Evolutionary conservation across 2,329 filamentous ascomycete species (phyloP).

Genomic region (Teratosphaeria nubilosa): DNA sequence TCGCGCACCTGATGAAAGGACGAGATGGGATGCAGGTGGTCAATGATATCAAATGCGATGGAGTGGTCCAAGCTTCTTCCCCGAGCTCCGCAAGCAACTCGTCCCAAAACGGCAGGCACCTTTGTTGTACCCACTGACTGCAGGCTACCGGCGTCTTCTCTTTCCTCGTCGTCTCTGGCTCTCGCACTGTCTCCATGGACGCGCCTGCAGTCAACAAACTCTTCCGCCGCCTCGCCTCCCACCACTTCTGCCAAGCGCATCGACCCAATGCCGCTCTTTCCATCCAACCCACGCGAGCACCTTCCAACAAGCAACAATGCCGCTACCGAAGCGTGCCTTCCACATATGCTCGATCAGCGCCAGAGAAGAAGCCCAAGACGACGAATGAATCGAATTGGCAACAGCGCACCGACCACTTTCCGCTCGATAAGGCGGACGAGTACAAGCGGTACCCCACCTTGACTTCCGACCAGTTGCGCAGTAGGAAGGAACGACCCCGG

Average conservation of each 20-base stretch:
- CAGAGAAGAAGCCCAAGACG: conserved; percentile 23
- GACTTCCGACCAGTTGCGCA: conserved; percentile 67
- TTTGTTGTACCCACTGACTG: not conserved
- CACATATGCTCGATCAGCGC: conserved; percentile 6
- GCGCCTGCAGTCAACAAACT: conserved; percentile 66
- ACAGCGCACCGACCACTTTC: conserved; percentile 66
- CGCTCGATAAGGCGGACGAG: conserved; percentile 68
- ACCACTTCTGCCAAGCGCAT: conserved; percentile 38
- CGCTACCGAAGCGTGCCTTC: conserved; percentile 11
- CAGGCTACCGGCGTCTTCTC: not conserved
- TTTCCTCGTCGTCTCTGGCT: not conserved
- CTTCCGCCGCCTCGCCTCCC: conserved; percentile 76
- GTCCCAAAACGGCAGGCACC: not conserved
- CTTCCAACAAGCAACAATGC: conserved; percentile 16
- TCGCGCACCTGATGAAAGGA: no score
- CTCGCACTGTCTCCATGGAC: conserved; percentile 52
- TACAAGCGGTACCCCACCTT: conserved; percentile 75
- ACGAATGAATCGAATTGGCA: conserved; percentile 69
- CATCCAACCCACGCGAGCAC: conserved; percentile 38
- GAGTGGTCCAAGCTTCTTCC: not conserved
- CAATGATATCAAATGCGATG: not conserved
- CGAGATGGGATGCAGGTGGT: not conserved
- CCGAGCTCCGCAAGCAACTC: not conserved
- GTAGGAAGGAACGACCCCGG: conserved; percentile 63
- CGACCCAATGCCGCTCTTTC: conserved; percentile 37